These are phyloP conservation scores for Rhodamnia argentea DNA, from an alignment of 345 rosid species.

Conservation along the genomic window DNA sequence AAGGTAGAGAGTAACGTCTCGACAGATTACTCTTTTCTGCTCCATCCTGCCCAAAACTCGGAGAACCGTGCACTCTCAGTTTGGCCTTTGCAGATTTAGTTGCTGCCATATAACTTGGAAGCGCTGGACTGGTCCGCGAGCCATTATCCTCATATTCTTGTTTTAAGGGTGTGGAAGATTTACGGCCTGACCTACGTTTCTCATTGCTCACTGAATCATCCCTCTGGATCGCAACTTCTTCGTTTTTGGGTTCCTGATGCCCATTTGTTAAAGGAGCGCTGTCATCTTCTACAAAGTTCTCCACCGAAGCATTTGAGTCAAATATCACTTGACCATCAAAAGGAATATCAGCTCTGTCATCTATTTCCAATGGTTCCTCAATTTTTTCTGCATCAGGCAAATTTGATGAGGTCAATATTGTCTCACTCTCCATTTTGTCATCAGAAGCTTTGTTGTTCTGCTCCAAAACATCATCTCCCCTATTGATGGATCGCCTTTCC, in stretches of 20 bases:
- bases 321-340: conserved; percentile 14
- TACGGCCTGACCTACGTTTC: conserved; percentile 39
- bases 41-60: conserved; percentile 45
- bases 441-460: conserved; percentile 13
- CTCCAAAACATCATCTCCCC: conserved; percentile 20
- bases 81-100: conserved; percentile 92
- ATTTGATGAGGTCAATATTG: background rate
- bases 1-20: conserved; percentile 72
- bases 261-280: conserved; percentile 32
- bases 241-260: conserved; percentile 11
- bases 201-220: conserved; percentile 38
- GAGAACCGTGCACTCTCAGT: conserved; percentile 73
- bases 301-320: conserved; percentile 27
- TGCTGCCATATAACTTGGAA: conserved; percentile 93
- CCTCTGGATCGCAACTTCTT: conserved; percentile 12
- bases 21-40: conserved; percentile 44
- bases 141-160: conserved; percentile 64
- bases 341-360: conserved; percentile 23
- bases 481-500: conserved; percentile 31
- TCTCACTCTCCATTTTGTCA: conserved; percentile 21
- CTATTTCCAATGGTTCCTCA: conserved; percentile 24
- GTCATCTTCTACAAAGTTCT: conserved; percentile 26
- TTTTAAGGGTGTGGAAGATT: conserved; percentile 31
- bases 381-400: conserved; percentile 9
- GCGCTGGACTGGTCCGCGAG: conserved; percentile 37